Evolutionary conservation across 768 basidiomycete genomes (phyloP).

Genomic region (Boletellus sp.): DNA sequence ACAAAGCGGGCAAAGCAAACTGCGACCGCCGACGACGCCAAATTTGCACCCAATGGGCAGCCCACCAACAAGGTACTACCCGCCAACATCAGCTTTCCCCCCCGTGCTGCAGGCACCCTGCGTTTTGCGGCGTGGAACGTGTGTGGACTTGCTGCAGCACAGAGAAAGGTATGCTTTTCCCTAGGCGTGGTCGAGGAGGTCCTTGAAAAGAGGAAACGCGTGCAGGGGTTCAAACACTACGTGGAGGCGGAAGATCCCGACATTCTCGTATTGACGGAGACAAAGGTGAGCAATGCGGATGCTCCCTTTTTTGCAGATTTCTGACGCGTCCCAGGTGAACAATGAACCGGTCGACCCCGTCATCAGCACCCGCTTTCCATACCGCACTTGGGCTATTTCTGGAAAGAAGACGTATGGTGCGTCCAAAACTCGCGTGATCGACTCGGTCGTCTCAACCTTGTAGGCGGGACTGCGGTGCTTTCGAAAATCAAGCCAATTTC

Average conservation of each 20-base stretch:
- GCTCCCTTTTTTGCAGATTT: conserved; percentile 2
- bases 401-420: conserved; percentile 76
- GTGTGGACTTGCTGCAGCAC: conserved; percentile 67
- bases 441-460: not conserved
- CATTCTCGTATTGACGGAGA: conserved; percentile 80
- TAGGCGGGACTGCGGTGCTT: conserved; percentile 79
- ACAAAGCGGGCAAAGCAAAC: conserved; percentile 28
- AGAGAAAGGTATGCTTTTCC: conserved; percentile 61
- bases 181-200: not conserved
- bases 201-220: not conserved
- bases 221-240: conserved; percentile 75
- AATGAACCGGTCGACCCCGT: conserved; percentile 58
- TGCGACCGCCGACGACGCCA: conserved; percentile 11
- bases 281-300: conserved; percentile 49
- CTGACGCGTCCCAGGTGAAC: conserved; percentile 53
- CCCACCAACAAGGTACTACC: conserved; percentile 75
- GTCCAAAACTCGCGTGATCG: conserved; percentile 16
- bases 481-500: conserved; percentile 72
- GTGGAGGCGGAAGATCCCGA: conserved; percentile 86
- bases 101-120: conserved; percentile 42
- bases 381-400: conserved; percentile 75
- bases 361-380: conserved; percentile 57
- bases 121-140: conserved; percentile 77
- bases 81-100: conserved; percentile 54
- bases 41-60: conserved; percentile 46